Evolutionary conservation across 2,329 filamentous ascomycete species (phyloP), one percentile per base, ranked within the genome.

Genomic region (Diaporthe velutina): DNA sequence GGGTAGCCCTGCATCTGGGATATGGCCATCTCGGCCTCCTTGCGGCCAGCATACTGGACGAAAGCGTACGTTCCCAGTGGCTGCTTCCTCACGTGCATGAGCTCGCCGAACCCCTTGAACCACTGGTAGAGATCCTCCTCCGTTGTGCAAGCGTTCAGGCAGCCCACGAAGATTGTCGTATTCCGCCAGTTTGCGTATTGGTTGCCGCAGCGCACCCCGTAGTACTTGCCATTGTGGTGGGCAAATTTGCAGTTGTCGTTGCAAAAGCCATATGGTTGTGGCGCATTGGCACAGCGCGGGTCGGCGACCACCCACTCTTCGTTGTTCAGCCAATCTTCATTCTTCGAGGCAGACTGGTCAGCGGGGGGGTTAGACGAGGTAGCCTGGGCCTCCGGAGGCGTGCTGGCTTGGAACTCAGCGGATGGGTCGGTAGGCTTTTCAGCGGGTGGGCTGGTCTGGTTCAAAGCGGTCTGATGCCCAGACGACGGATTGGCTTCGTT

Each of bases 1-100:
- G 60, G 28, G 12, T 15, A 35, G 10, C 42, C 60, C 28, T 66
- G 60, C 60, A 48, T 66, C 60, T 66, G 61, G 6, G 61, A 33
- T 19, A 66, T 25, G 19, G 61, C 61, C 61, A 66, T 66, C 42
- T 66, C 42, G 30, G 61, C 42, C 10, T n/a, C 42, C 19, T 50
- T 25, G 6, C 12, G 42, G 19, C 22, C 28, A 64, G 40, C 1
- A 48, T 48, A 64, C 19, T 48, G 60, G 40, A 48, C 40, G 8
- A 66, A 66, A 13, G 19, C 42, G 28, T 40, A 22, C 60, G 40
- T 48, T 28, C 35, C 9, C 5, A 19, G 25, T 15, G 19, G 4
- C 42, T 19, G 25, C 42, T 50, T 66, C 22, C 22, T 66, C 61
- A 50, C 42, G 42, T 66, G 13, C 40, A n/a, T 15, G 42, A 66